Base-by-base conservation (phyloP, 352 stramenopile species). In the Vaucheria bursata region DNA sequence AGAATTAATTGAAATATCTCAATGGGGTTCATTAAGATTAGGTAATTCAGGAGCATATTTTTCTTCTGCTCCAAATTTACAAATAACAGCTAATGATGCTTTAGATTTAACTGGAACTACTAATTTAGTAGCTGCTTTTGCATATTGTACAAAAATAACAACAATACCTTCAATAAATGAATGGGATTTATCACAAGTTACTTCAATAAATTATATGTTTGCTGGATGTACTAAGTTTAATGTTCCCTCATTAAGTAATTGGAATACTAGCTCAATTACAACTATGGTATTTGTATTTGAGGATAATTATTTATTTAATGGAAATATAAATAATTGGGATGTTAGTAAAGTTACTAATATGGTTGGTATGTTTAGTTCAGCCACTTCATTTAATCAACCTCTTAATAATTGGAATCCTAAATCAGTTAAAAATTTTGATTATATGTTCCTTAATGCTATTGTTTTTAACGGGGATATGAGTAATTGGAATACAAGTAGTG, bases 371-470 rank as follows among this genome's bases (percentile, higher is more conserved):
- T 59, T 59, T 59, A 59, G 25, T 59, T 18, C 12, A 18, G 45
- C 45, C 12, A 59, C 45, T 59, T 59, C 45, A 59, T 59, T 59
- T 59, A 59, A 59, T 25, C 45, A 59, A 59, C 45, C 45, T 59
- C 18, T 59, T 59, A 25, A 59, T 59, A 18, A 18, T 59, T 59
- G 45, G 45, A 25, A 59, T 59, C 12, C 25, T 18, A 25, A 25
- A 18, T 18, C 12, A 18, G 45, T 59, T 18, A 59, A 18, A 18
- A 59, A 59, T 59, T 18, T 25, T 18, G 12, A 59, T 18, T 18
- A 25, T 59, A 59, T 59, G 45, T 59, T 59, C 25, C 12, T 25
- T 25, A 18, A 59, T 59, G 45, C 45, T 25, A 59, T 25, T 25
- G 45, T 25, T 59, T 59, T 59, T 59, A 59, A 59, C 45, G 12